phyloP scores from a whole-genome alignment of 2,329 filamentous ascomycete species.

The Xylariaceae sp. region DNA sequence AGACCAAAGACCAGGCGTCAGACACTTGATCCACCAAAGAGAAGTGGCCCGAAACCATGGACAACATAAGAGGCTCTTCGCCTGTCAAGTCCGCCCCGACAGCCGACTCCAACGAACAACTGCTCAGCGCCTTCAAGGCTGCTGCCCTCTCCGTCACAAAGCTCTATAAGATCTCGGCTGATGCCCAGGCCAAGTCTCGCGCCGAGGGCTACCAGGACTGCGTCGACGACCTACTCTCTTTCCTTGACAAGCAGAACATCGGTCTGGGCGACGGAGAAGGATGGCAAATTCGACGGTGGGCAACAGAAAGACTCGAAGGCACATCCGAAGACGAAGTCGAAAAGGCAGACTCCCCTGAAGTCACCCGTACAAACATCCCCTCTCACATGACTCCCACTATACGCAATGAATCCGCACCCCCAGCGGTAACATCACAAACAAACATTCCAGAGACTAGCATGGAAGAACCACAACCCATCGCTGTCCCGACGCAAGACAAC shows the following conservation, averaged over 20 bases:
- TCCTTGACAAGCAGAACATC: conserved; percentile 78
- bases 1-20: neutral
- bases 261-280: conserved; percentile 78
- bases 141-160: conserved; percentile 94
- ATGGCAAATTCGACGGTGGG: conserved; percentile 61
- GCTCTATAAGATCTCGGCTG: conserved; percentile 87
- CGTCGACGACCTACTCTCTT: conserved; percentile 81
- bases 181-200: conserved; percentile 72
- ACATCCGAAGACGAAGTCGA: conserved; percentile 68
- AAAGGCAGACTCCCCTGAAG: conserved; percentile 61
- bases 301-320: conserved; percentile 67
- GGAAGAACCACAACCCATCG: conserved; percentile 35
- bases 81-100: conserved; percentile 34
- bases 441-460: conserved; percentile 15
- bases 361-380: conserved; percentile 47
- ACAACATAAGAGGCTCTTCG: conserved; percentile 30
- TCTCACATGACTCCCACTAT: conserved; percentile 36
- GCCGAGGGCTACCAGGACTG: conserved; percentile 90
- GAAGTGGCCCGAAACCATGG: conserved; percentile 20
- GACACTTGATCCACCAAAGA: neutral
- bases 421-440: conserved; percentile 18
- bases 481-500: conserved; percentile 54
- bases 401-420: conserved; percentile 37
- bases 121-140: conserved; percentile 86
- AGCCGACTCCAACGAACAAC: conserved; percentile 55